Evolutionary conservation across 495 filamentous ascomycete species (phyloP), one percentile per base, ranked within the genome.

Genomic region (Cercophora newfieldiana): DNA sequence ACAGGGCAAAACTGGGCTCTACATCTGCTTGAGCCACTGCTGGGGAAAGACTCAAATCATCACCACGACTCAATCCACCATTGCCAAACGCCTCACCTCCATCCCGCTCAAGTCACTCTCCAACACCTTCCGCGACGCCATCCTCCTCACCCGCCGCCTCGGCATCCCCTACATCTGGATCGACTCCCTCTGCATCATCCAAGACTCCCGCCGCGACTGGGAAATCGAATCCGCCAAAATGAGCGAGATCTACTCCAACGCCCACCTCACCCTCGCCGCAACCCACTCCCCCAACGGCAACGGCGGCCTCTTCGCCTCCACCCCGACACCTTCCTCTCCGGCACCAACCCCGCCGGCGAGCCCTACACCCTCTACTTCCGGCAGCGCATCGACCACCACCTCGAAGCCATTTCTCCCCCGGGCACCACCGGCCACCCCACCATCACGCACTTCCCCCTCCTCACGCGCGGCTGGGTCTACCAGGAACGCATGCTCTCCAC

Each of bases 161-260:
- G 59, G 44, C 25, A 19, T 61, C 1, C 22, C 21, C 3, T 61
- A 61, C 26, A 26, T 61, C 14, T 61, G 59, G 59, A 61, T 61
- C 24, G 59, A 61, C 22, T 29, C 37, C 7, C 59, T 61, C 22
- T 61, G 59, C 16, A 61, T 61, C 12, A 51, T 61, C 37, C 59
- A 61, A 21, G 59, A 61, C 47, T 26, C 19, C 4, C 16, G 19
- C 4, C 21, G 8, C 16, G 59, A 61, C 30, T 61, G 59, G 59
- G 26, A 30, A 4, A 21, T 28, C n/a, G 59, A 61, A 28, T 28
- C 37, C 4, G 24, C 37, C 37, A 50, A 51, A 44, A 61, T 61
- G 59, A 22, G 28, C 24, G 37, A n/a, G 6, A 30, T 61, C 12
- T 61, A 61, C 44, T 26, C 22, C 4, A 61, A 51, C 10, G 59